Evolutionary conservation across 2,329 filamentous ascomycete genomes (phyloP).

Genomic region (Alternaria brassicae): DNA sequence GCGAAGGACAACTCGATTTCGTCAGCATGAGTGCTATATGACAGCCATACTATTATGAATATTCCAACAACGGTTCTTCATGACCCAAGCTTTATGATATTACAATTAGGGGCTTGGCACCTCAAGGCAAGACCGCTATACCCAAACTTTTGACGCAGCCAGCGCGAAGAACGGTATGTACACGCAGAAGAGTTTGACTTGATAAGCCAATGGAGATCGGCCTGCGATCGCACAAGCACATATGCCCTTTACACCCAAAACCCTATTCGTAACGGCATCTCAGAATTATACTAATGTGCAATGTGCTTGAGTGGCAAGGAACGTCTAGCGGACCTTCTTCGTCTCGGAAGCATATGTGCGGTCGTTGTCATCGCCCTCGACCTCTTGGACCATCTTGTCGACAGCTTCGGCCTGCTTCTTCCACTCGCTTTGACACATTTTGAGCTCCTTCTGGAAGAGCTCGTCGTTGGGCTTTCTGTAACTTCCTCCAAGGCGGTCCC

Average conservation of each 20-base stretch:
- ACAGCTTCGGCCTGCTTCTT: conserved; percentile 77
- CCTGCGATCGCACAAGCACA: conserved; percentile 9
- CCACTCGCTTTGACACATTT: conserved; percentile 85
- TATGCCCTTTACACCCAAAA: neutral
- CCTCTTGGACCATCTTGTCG: conserved; percentile 76
- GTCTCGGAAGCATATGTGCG: conserved; percentile 51
- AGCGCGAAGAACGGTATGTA: conserved; percentile 15
- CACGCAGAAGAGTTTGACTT: conserved; percentile 4
- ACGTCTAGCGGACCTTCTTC: conserved; percentile 47
- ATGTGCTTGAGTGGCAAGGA: neutral
- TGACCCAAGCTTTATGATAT: conserved; percentile 1
- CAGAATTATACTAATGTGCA: neutral
- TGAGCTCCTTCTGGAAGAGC: conserved; percentile 82
- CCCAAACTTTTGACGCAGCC: conserved; percentile 14
- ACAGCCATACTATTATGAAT: conserved; percentile 4
- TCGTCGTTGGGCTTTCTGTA: conserved; percentile 87
- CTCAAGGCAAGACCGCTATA: neutral
- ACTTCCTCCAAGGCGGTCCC: conserved; percentile 86
- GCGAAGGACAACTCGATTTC: neutral
- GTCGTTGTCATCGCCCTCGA: conserved; percentile 65
- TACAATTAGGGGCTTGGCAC: conserved; percentile 7
- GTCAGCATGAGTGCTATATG: neutral
- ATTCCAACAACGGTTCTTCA: neutral
- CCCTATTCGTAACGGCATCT: conserved; percentile 15
- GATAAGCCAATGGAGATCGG: conserved; percentile 2